Evolutionary conservation across 805 yeast genomes (phyloP).

Genomic region (Starmera dryadoides): DNA sequence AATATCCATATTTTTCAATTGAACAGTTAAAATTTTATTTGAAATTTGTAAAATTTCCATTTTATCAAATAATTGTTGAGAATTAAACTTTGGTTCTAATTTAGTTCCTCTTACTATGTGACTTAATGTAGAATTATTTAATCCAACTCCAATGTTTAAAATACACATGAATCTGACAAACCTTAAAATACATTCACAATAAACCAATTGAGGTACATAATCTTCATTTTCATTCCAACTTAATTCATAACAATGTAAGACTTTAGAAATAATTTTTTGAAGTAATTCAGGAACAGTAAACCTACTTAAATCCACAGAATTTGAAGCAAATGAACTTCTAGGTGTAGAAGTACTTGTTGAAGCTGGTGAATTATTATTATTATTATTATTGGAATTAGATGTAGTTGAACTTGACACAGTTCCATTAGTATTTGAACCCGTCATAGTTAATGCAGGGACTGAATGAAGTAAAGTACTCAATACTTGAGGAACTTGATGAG

Average conservation of each 20-base stretch:
- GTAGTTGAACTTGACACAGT: constrained; percentile 6
- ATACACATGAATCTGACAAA: constrained; percentile 52
- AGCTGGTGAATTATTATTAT: background rate
- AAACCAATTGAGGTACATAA: constrained; percentile 74
- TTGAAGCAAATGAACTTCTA: constrained; percentile 1
- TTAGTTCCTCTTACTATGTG: constrained; percentile 36
- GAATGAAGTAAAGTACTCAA: constrained; percentile 26
- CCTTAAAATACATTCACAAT: constrained; percentile 64
- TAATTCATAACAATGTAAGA: constrained; percentile 36
- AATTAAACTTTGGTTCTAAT: constrained; percentile 6
- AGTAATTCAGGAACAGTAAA: constrained; percentile 28
- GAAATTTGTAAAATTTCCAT: constrained; percentile 42
- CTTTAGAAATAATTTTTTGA: constrained; percentile 28
- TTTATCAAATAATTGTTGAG: constrained; percentile 21
- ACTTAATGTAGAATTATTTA: constrained; percentile 34
- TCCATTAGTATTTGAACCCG: constrained; percentile 15
- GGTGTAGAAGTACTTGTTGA: constrained; percentile 3
- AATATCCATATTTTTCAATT: constrained; percentile 36
- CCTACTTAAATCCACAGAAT: constrained; percentile 12
- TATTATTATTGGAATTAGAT: constrained; percentile 1
- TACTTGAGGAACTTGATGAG: constrained; percentile 33
- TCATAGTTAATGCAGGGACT: too few species aligned
- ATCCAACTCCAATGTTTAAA: constrained; percentile 40
- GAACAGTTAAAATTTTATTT: constrained; percentile 37
- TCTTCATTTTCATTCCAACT: constrained; percentile 60